Base-by-base conservation (phyloP, 768 basidiomycete species). In the Hericium rajendrae region DNA sequence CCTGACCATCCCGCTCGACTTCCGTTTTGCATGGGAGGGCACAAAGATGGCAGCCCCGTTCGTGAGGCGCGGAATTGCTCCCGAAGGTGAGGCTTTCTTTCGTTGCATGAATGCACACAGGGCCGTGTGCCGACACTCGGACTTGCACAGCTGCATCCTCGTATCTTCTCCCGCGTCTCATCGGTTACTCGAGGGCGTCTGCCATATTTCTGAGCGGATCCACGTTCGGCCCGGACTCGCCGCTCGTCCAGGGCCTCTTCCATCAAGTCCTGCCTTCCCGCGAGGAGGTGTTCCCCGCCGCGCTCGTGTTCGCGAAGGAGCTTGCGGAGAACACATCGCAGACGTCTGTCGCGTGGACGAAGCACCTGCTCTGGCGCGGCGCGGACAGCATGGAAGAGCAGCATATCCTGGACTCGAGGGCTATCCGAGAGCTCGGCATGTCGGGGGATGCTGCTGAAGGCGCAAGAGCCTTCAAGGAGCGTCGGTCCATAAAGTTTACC, bases 151-250 rank as follows among this genome's bases (percentile, higher is more conserved):
- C 75, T 22, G 69, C 67, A 10, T 75, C 76, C 10, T 69, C 67
- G 40, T 82, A 76, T 64, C 74, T 82, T 52, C 74, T 83, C n/a
- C 81, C 82, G 24, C 74, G 75, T 18, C 74, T 83, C 38, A 62
- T 82, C 18, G 80, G 81, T 5, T 73, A 76, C 57, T 78, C 81
- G 15, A 72, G 75, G 6, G 78, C 82, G 10, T 72, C 69, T 51
- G 74, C 78, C 20, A 72, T 82, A n/a, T 71, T 82, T 26, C 70
- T 82, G 28, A 75, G 76, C 0, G 82, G 78, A 20, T 67, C 68
- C 3, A 76, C 74, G 3, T 68, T 79, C 41, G 61, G 71, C 1
- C 74, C 81, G 0, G 69, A 72, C 20, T 80, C 80, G 0, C 78
- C 74, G 4, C 62, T 71, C 40, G 69, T 80, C 38, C 65, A 66